Conservation (phyloP, 1,284 basidiomycete genomes). For the Moesziomyces aphidis region DNA sequence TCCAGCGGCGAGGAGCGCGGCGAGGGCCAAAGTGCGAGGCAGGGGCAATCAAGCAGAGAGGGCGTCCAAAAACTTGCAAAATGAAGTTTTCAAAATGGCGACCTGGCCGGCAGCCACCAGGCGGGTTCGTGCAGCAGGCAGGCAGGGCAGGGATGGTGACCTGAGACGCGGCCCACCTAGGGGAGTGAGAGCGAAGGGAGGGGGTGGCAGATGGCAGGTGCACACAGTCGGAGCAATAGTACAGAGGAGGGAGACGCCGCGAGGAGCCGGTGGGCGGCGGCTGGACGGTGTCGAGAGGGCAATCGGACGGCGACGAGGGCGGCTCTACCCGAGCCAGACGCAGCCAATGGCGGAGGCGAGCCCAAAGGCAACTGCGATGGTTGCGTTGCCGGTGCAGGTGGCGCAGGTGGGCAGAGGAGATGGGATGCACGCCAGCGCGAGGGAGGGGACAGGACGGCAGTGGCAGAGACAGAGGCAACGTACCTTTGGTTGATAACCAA, state of each 20-base stretch:
- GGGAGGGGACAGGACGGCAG: not conserved
- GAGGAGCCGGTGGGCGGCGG: not conserved
- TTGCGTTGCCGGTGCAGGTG: slow-evolving; percentile 8
- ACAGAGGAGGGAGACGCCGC: too few species aligned
- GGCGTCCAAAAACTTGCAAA: slow-evolving; percentile 13
- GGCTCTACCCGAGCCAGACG: not conserved
- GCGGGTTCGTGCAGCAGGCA: not conserved
- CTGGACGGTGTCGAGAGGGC: slow-evolving; percentile 3
- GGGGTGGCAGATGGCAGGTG: not conserved
- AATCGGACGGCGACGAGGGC: slow-evolving; percentile 4
- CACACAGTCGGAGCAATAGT: too few species aligned
- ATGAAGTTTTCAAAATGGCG: slow-evolving; percentile 34
- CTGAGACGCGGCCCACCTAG: not conserved
- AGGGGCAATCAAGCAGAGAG: slow-evolving; percentile 14
- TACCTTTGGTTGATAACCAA: slow-evolving; percentile 7
- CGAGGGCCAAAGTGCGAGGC: slow-evolving; percentile 32
- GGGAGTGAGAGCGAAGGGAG: not conserved
- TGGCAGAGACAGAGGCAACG: not conserved
- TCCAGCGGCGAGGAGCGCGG: slow-evolving; percentile 3
- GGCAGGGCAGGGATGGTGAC: too few species aligned
- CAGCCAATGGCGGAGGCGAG: slow-evolving; percentile 1
- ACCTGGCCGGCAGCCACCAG: slow-evolving; percentile 15
- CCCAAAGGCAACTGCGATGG: slow-evolving; percentile 4
- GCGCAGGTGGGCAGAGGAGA: slow-evolving; percentile 8
- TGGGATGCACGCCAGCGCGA: not conserved